Evolutionary conservation across 768 basidiomycete genomes (phyloP).

Genomic region (Cyathus striatus): DNA sequence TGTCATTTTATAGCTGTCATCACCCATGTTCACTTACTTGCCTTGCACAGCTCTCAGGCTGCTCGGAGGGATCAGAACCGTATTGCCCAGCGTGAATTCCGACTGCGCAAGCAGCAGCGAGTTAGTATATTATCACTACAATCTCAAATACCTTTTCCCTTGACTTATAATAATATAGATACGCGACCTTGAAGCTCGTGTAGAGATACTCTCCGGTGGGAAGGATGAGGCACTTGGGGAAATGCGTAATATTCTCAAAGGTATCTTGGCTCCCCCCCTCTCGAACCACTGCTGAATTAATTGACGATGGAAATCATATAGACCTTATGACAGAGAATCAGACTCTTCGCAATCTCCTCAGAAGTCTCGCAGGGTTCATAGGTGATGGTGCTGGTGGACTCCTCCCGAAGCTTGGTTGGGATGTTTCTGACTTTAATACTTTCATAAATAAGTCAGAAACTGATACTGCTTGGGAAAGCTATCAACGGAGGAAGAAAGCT

Average conservation of each 20-base stretch:
- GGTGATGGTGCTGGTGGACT: conserved; percentile 83
- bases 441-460: conserved; percentile 86
- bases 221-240: conserved; percentile 86
- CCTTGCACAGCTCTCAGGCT: conserved; percentile 80
- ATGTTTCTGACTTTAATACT: conserved; percentile 69
- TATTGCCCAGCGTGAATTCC: conserved; percentile 91
- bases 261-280: conserved; percentile 24
- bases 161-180: conserved; percentile 45
- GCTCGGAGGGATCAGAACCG: conserved; percentile 86
- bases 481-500: conserved; percentile 61
- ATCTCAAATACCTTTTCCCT: neutral
- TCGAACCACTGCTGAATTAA: too few species aligned
- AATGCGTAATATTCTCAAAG: conserved; percentile 78
- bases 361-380: conserved; percentile 73
- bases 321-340: conserved; percentile 91
- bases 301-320: conserved; percentile 18
- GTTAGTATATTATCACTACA: conserved; percentile 27
- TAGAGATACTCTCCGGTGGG: conserved; percentile 91
- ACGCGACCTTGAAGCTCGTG: conserved; percentile 90
- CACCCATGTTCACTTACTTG: conserved; percentile 9
- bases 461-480: conserved; percentile 91
- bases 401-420: conserved; percentile 76
- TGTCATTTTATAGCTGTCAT: conserved; percentile 3
- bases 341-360: conserved; percentile 72
- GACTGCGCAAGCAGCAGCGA: conserved; percentile 86